These are phyloP conservation scores for Apiotrichum porosum DNA, from an alignment of 1,284 basidiomycete genomes.

Conservation along the genomic window DNA sequence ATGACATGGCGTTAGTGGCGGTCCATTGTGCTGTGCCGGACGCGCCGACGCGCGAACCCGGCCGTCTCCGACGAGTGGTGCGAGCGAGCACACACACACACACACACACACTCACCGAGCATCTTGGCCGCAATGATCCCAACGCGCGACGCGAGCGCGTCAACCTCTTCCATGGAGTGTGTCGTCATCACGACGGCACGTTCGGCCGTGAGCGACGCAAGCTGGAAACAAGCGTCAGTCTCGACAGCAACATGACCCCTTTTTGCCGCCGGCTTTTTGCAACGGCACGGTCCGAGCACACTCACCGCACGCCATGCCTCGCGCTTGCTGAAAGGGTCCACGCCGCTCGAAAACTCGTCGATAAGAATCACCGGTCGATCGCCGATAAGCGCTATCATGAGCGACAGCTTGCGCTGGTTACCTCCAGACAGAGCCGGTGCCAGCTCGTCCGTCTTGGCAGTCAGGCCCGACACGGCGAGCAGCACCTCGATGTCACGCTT, in stretches of 20 bases:
- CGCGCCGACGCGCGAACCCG: no score
- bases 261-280: no score
- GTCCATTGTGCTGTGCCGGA: no score
- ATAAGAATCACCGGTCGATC: conserved; percentile 73
- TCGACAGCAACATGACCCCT: no score
- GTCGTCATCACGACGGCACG: conserved; percentile 45
- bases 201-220: conserved; percentile 54
- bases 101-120: conserved; percentile 57
- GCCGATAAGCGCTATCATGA: conserved; percentile 73
- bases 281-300: no score
- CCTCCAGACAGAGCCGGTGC: conserved; percentile 71
- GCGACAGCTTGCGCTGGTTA: conserved; percentile 70
- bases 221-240: conserved; percentile 45
- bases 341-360: conserved; percentile 76
- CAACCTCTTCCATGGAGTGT: conserved; percentile 81
- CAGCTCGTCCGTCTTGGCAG: conserved; percentile 61
- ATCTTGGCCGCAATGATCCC: conserved; percentile 65
- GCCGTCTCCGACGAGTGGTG: no score
- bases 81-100: no score
- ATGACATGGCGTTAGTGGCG: no score
- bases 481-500: conserved; percentile 57
- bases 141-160: conserved; percentile 66
- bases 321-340: conserved; percentile 75
- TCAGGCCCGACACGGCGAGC: conserved; percentile 59
- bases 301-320: conserved; percentile 73